These are phyloP conservation scores for Phyllosticta citrichinensis DNA, from an alignment of 2,329 filamentous ascomycete species.

Conservation along the genomic window DNA sequence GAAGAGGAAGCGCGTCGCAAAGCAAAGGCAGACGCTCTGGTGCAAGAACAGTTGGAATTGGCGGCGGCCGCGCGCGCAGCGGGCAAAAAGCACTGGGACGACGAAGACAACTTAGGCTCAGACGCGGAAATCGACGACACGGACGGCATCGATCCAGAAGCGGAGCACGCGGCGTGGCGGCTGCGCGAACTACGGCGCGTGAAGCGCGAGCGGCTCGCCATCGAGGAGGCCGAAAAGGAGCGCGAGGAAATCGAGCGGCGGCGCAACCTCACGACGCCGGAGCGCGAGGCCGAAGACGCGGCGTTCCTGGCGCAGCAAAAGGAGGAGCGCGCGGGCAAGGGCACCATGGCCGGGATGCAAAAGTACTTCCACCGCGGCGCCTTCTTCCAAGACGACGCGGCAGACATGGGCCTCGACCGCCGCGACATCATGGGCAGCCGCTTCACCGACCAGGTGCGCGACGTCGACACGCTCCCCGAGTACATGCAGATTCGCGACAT, in stretches of 20 bases:
- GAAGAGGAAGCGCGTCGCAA: conserved; percentile 50
- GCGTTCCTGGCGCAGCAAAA: conserved; percentile 67
- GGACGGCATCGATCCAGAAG: conserved; percentile 76
- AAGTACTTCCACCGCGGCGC: conserved; percentile 96
- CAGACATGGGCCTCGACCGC: conserved; percentile 63
- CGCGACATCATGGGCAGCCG: conserved; percentile 77
- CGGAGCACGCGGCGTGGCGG: conserved; percentile 88
- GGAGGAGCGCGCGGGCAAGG: conserved; percentile 62
- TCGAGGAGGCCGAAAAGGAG: conserved; percentile 76
- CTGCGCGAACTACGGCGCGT: conserved; percentile 82
- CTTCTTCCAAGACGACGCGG: conserved; percentile 79
- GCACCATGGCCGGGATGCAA: conserved; percentile 84
- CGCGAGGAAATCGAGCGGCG: conserved; percentile 82
- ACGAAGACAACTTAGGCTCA: conserved; percentile 53
- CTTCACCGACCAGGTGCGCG: conserved; percentile 73
- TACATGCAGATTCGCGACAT: conserved; percentile 89
- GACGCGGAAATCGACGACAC: conserved; percentile 77
- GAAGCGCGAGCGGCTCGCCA: conserved; percentile 73
- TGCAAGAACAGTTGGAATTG: conserved; percentile 77
- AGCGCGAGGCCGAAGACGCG: conserved; percentile 76
- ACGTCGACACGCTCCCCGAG: conserved; percentile 75
- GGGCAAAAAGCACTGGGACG: conserved; percentile 80
- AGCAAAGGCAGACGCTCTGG: conserved; percentile 64
- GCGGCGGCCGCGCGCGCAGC: conserved; percentile 65
- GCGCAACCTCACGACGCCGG: conserved; percentile 74